Percentiles rank a stretch among this genome's conserved stretches.
phyloP scores from a whole-genome alignment of 2,329 filamentous ascomycete species.

The Cadophora sp. region DNA sequence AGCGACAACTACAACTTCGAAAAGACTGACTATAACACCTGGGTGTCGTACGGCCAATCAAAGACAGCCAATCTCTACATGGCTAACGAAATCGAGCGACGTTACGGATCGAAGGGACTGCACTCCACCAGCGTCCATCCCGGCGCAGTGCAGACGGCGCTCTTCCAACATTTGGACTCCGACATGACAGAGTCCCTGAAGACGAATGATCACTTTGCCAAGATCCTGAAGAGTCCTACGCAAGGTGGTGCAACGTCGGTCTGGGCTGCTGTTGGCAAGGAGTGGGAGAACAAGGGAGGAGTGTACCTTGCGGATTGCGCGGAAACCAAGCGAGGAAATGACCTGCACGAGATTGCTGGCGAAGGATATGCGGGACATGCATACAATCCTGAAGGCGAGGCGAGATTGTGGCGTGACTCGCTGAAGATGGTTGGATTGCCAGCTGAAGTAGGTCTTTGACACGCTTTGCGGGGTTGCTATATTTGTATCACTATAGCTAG shows the following conservation, averaged over 20 bases:
- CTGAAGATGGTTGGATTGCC: no score
- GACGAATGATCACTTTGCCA: neutral
- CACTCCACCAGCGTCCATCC: slow-evolving; percentile 52
- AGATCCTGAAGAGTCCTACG: neutral
- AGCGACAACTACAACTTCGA: neutral
- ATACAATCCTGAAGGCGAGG: neutral
- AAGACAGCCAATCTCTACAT: slow-evolving; percentile 56
- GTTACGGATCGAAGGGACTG: slow-evolving; percentile 49
- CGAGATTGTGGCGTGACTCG: no score
- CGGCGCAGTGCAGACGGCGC: slow-evolving; percentile 42
- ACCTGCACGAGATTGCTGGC: neutral
- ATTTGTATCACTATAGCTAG: no score
- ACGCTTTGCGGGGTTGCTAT: no score
- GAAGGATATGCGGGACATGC: neutral
- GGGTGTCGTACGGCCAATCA: slow-evolving; percentile 49
- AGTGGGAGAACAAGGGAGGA: neutral
- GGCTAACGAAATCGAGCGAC: slow-evolving; percentile 54
- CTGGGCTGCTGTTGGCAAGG: neutral
- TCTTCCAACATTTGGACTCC: neutral
- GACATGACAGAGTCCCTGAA: neutral
- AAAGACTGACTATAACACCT: slow-evolving; percentile 48
- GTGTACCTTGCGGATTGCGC: neutral
- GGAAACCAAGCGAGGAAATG: neutral
- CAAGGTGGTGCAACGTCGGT: neutral
- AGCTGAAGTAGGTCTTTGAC: no score